phyloP scores from a whole-genome alignment of 1,284 basidiomycete genomes.

The Salmacisia buchloeana region DNA sequence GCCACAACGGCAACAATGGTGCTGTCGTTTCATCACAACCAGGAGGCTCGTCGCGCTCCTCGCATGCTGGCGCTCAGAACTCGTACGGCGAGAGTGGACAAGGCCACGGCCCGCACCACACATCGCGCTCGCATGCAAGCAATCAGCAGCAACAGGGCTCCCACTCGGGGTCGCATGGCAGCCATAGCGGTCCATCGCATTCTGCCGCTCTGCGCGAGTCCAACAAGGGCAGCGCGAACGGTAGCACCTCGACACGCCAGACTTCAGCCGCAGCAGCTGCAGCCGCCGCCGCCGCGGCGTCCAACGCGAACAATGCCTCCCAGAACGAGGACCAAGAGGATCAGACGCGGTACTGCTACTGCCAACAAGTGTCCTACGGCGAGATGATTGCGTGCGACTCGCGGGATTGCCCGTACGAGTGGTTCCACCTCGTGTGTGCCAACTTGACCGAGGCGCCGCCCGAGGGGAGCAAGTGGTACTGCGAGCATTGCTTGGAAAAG shows the following conservation, averaged over 20 bases:
- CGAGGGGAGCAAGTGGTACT: constrained; percentile 4
- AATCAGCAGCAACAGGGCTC: not conserved
- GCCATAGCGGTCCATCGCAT: not conserved
- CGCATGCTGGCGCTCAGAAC: too few relatives aligned
- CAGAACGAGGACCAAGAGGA: constrained; percentile 59
- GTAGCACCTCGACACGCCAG: not conserved
- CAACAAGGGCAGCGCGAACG: not conserved
- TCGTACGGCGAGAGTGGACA: too few relatives aligned
- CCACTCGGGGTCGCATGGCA: not conserved
- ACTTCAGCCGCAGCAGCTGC: not conserved
- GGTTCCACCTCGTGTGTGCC: constrained; percentile 53
- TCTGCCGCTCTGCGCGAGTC: not conserved
- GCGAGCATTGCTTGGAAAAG: constrained; percentile 4
- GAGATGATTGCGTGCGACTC: constrained; percentile 98
- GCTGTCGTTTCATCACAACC: too few relatives aligned
- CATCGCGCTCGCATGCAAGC: not conserved
- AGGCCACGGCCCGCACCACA: too few relatives aligned
- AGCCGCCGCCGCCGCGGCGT: not conserved
- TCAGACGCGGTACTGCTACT: constrained; percentile 77
- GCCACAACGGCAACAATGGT: too few relatives aligned
- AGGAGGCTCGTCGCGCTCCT: too few relatives aligned
- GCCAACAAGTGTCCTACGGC: constrained; percentile 77
- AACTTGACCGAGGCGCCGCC: not conserved
- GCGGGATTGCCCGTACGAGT: constrained; percentile 79
- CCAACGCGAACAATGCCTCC: not conserved